A percentile compares a stretch with the other conserved stretches of the same genome.
Conservation (phyloP, 2,329 filamentous ascomycete genomes). For the Aspergillus sp. region DNA sequence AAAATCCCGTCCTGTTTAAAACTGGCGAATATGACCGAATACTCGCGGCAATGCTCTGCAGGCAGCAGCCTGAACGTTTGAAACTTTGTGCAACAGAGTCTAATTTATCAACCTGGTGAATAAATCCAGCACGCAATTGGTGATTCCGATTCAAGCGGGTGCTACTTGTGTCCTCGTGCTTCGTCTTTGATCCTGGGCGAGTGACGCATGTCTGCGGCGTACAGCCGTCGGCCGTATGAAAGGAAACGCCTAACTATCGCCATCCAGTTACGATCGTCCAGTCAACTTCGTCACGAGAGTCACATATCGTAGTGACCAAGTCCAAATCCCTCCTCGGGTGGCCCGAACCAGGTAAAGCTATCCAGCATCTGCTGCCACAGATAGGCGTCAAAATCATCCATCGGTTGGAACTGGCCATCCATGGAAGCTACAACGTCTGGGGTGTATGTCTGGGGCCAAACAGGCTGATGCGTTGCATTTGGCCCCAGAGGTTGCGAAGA, state of each 20-base stretch:
- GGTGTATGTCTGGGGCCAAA: not conserved
- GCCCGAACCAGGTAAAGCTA: constrained; percentile 7
- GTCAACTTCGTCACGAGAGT: not conserved
- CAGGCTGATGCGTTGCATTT: not conserved
- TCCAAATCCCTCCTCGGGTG: not conserved
- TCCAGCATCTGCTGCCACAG: constrained; percentile 7
- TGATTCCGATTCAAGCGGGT: no score
- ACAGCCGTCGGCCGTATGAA: no score
- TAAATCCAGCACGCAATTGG: no score
- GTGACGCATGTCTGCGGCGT: no score
- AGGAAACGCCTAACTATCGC: not conserved
- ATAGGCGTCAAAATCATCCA: not conserved
- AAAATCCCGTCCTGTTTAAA: no score
- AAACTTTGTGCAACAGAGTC: no score
- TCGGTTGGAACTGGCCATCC: not conserved
- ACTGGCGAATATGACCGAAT: no score
- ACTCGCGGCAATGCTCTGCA: no score
- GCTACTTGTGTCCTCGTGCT: no score
- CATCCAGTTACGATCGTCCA: not conserved
- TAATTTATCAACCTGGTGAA: no score
- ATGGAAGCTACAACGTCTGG: not conserved
- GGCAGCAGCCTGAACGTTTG: no score
- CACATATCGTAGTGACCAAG: not conserved
- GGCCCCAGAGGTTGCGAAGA: not conserved
- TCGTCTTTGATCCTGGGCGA: no score